Evolutionary conservation across 2,329 filamentous ascomycete genomes (phyloP), one percentile per base, ranked within the genome.

Genomic region (Rhinocladiella similis): DNA sequence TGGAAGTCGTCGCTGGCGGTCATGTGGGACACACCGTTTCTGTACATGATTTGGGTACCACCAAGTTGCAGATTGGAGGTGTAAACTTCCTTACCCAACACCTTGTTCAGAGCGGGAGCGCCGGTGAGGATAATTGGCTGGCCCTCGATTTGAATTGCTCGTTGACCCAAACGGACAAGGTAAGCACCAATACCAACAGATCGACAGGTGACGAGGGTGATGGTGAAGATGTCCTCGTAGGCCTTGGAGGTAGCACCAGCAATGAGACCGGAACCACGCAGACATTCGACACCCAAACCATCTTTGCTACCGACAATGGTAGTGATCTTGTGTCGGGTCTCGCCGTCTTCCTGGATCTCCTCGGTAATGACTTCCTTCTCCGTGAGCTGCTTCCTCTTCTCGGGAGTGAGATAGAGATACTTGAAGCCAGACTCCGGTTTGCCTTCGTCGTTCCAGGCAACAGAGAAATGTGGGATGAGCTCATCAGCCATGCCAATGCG

Each of bases 31-130:
- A 99, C 94, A 85, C 94, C 94, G 73, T 99, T 99, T 79, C 90
- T 92, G 85, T 99, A 97, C 94, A 99, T 99, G 83, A 99, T 99
- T 77, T 99, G 94, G n/a, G 94, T 99, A 67, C 94, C 94, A 86
- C 94, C 94, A 64, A 99, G 90, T 81, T 99, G 94, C 70, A 99
- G 78, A 83, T 99, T 99, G 59, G 94, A 97, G 20, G 94, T 97
- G 80, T 99, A 99, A 27, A 99, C 93, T 76, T 99, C 94, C 66
- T 95, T 91, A 69, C 94, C 94, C 59, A 99, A 86, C 68, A 99
- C 82, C 80, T 97, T 99, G 85, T 99, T 99, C 73, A 99, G 88
- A 57, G 94, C 94, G 63, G 91, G 90, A 47, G 94, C 94, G 83
- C 94, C 94, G 68, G 94, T 99, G 62, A 99, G 85, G 69, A 99